Evolutionary conservation across 2,329 filamentous ascomycete species (phyloP).

Genomic region (Epichloe glyceriae): DNA sequence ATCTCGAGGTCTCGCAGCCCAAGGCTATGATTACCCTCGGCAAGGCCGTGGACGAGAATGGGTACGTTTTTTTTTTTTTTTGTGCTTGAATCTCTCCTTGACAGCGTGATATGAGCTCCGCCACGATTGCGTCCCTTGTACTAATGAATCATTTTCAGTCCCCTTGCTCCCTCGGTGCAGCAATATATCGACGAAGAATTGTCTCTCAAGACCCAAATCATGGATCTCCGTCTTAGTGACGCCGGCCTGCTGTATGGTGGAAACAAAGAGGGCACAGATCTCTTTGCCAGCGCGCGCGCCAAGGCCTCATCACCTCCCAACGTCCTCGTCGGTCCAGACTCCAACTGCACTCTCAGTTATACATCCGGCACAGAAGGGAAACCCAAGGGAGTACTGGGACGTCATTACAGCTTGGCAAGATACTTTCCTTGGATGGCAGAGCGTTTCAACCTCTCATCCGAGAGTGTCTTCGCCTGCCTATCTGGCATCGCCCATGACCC

Average conservation of each 20-base stretch:
- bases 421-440: slow-evolving; percentile 94
- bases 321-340: slow-evolving; percentile 77
- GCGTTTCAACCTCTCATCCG: slow-evolving; percentile 58
- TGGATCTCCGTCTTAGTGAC: slow-evolving; percentile 57
- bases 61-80: no score
- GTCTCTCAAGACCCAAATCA: slow-evolving; percentile 58
- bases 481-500: slow-evolving; percentile 73
- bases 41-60: slow-evolving; percentile 43
- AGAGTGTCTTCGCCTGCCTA: slow-evolving; percentile 70
- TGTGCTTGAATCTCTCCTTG: no score
- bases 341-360: slow-evolving; percentile 61
- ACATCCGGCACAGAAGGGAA: slow-evolving; percentile 63
- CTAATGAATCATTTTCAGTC: slow-evolving; percentile 20
- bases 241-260: slow-evolving; percentile 64
- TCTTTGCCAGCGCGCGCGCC: slow-evolving; percentile 40
- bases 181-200: slow-evolving; percentile 63
- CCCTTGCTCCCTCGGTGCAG: slow-evolving; percentile 34
- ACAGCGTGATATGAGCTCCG: no score
- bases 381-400: slow-evolving; percentile 77
- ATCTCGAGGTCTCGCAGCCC: slow-evolving; percentile 68
- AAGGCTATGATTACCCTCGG: slow-evolving; percentile 54
- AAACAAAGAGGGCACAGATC: slow-evolving; percentile 48
- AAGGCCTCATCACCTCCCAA: slow-evolving; percentile 47
- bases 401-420: slow-evolving; percentile 73
- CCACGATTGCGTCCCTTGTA: no score